phyloP scores from a whole-genome alignment of 2,329 filamentous ascomycete species.

The Westerdykella aurantiaca region DNA sequence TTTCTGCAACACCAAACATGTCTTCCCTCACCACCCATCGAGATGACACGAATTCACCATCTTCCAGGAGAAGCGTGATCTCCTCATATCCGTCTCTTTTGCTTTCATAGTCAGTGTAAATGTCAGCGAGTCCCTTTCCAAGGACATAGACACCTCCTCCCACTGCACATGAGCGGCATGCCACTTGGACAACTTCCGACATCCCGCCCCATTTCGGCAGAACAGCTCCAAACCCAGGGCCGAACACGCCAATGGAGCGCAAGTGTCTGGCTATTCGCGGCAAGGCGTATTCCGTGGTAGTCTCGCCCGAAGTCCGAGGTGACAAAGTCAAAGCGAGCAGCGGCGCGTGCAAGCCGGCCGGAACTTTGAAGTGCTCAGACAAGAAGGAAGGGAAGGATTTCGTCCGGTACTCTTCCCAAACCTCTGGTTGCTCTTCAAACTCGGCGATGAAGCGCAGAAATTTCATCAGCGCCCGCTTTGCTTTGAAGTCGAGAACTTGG shows the following conservation, averaged over 20 bases:
- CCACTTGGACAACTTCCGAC: conserved; percentile 85
- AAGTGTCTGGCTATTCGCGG: conserved; percentile 72
- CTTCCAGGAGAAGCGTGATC: conserved; percentile 50
- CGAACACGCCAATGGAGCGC: conserved; percentile 79
- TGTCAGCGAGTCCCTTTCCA: conserved; percentile 55
- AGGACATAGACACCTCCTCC: conserved; percentile 89
- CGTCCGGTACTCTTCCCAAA: conserved; percentile 55
- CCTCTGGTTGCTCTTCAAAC: conserved; percentile 55
- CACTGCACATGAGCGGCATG: conserved; percentile 83
- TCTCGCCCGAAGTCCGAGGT: conserved; percentile 50
- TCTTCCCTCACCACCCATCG: conserved; percentile 48
- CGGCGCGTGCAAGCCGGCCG: conserved; percentile 59
- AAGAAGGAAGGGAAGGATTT: conserved; percentile 56
- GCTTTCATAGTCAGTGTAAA: conserved; percentile 2
- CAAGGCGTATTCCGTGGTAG: conserved; percentile 63
- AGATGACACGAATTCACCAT: conserved; percentile 53
- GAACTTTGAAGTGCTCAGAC: conserved; percentile 48
- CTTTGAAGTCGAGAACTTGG: conserved; percentile 65
- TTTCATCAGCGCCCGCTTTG: conserved; percentile 86
- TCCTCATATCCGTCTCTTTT: conserved; percentile 1
- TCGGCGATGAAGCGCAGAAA: conserved; percentile 83
- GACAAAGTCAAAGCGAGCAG: conserved; percentile 69
- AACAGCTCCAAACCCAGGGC: conserved; percentile 81
- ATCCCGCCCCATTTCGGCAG: conserved; percentile 90
- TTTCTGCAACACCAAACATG: conserved; percentile 2